A percentile compares a stretch with the other conserved stretches of the same genome.
Evolutionary conservation across 768 basidiomycete genomes (phyloP).

Genomic region (Tulasnella sp.): DNA sequence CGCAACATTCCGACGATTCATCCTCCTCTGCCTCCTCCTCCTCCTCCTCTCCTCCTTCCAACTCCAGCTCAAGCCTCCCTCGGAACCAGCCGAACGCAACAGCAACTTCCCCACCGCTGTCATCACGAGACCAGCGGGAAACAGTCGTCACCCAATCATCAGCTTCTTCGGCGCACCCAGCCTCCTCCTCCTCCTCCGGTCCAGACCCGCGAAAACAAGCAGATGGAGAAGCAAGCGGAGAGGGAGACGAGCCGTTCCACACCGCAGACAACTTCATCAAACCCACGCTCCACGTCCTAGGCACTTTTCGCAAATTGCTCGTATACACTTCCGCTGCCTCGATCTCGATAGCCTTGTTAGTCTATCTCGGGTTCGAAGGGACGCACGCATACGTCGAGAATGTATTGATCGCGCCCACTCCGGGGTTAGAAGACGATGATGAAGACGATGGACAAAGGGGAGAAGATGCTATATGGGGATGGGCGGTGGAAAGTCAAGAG

Average conservation of each 20-base stretch:
- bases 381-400: conserved; percentile 64
- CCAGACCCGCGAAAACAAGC: background rate
- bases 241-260: conserved; percentile 12
- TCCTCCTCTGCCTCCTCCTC: too few relatives aligned
- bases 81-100: background rate
- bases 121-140: conserved; percentile 1
- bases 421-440: background rate
- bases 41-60: too few relatives aligned
- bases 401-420: conserved; percentile 43
- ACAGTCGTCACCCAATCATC: background rate
- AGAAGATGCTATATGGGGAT: conserved; percentile 52
- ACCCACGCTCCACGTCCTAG: conserved; percentile 18
- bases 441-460: conserved; percentile 39
- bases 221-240: background rate
- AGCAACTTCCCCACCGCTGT: background rate
- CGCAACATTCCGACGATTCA: background rate
- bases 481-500: conserved; percentile 62
- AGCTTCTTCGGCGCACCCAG: background rate
- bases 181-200: too few relatives aligned
- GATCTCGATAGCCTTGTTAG: conserved; percentile 17
- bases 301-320: conserved; percentile 4
- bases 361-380: conserved; percentile 45
- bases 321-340: conserved; percentile 14
- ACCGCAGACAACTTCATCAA: conserved; percentile 22
- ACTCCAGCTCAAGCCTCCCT: background rate